Evolutionary conservation across 169 alveolate species (phyloP), one percentile per base, ranked within the genome.

Genomic region (Plasmodium vivax): DNA sequence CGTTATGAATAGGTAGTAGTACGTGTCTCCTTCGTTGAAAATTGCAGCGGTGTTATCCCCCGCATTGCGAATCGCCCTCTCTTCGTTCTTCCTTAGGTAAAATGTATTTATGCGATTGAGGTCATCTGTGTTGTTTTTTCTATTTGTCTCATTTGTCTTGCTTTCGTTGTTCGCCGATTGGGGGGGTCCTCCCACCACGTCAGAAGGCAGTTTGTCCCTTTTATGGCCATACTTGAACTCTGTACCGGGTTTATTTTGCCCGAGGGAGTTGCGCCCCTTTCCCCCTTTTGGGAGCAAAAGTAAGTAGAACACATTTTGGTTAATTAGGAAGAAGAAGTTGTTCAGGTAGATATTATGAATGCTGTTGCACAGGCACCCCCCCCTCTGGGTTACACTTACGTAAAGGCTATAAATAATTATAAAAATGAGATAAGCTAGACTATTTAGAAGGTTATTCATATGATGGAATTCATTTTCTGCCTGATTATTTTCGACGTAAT

Each of bases 1-100:
- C 73, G 94, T 88, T 80, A 88, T 71, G 45, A 88, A 88, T 88
- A 88, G 58, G 72, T 88, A 88, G 38, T 88, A 82, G 54, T 88
- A 88, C 62, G 82, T 88, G 73, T 88, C 94, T 9, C 73, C 72
- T 36, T 58, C 79, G 38, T 68, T 80, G 47, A 88, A 36, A 34
- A 38, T 58, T 7, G 73, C 19, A 58, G 23, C 68, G 34, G 82
- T 8, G 41, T 51, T 81, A 4, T 43, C 41, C 51, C 77, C 90
- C 27, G 16, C 9, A 12, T 81, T 71, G 8, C 19, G 74, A 12
- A 58, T 30, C 38, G 77, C 77, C 58, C 83, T 88, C 38, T 88
- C 73, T 41, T 36, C 74, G 19, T 80, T 14, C 7, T 62, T 88
- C 45, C 82, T 80, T 43, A 41, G 82, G 38, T 88, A 88, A 56